Conservation (phyloP, 257 asterid genomes). For the Nicotiana attenuata region DNA sequence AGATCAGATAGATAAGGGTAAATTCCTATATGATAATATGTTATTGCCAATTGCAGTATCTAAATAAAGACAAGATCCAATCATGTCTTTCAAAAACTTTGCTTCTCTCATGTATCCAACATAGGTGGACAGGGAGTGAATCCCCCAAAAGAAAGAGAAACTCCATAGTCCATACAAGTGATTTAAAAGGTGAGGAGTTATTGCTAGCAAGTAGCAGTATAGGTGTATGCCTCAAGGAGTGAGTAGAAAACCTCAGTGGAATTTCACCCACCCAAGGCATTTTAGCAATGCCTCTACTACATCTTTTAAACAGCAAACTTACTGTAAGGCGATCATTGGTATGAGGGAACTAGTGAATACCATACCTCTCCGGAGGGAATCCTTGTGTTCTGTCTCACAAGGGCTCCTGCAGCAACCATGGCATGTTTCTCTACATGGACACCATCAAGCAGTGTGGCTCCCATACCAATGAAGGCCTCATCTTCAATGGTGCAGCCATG, state of each 20-base stretch:
- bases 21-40: neutral
- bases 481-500: conserved; percentile 88
- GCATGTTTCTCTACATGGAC: conserved; percentile 79
- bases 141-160: neutral
- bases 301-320: neutral
- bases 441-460: conserved; percentile 85
- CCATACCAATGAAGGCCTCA: conserved; percentile 89
- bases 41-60: neutral
- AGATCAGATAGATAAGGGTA: neutral
- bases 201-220: neutral
- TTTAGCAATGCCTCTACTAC: neutral
- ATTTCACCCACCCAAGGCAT: neutral
- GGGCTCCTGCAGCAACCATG: conserved; percentile 94
- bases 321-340: neutral
- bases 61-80: neutral
- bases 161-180: neutral
- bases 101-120: neutral
- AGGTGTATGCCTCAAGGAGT: neutral
- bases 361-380: conserved; percentile 39
- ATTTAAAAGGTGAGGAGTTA: neutral
- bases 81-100: neutral
- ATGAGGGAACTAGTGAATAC: neutral
- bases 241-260: neutral
- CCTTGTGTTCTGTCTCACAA: conserved; percentile 73
- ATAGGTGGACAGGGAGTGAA: neutral